Conservation (phyloP, 164 flowering plant species). For the Annona squamosa region DNA sequence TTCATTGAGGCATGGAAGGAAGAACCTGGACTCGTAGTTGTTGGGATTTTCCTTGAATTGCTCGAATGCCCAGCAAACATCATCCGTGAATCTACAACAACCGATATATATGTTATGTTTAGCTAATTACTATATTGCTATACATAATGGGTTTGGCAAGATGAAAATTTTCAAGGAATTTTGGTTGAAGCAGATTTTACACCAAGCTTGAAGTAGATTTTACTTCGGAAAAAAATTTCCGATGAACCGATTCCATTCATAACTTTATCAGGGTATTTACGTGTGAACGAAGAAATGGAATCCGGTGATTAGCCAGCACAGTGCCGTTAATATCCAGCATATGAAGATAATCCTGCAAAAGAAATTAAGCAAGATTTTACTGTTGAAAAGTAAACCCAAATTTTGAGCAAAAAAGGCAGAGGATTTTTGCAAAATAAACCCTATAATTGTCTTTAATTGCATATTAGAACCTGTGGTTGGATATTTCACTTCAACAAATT, state of each 20-base stretch:
- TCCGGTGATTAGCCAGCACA: constrained; percentile 56
- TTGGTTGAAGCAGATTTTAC: background rate
- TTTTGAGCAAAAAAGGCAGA: too few relatives aligned
- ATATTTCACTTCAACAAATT: too few relatives aligned
- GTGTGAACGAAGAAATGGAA: constrained; percentile 45
- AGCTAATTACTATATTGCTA: too few relatives aligned
- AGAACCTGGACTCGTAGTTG: constrained; percentile 26
- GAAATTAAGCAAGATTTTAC: too few relatives aligned
- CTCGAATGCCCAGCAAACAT: constrained; percentile 43
- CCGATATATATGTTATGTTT: background rate
- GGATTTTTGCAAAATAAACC: too few relatives aligned
- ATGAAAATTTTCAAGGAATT: too few relatives aligned
- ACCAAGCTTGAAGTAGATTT: background rate
- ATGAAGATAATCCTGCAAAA: constrained; percentile 37
- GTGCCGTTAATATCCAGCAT: constrained; percentile 49
- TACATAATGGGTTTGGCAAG: too few relatives aligned
- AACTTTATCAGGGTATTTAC: constrained; percentile 15
- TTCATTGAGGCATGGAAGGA: constrained; percentile 37
- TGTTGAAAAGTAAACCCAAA: too few relatives aligned
- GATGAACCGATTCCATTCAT: background rate
- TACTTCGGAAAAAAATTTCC: background rate
- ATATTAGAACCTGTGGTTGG: too few relatives aligned
- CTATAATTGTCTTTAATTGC: too few relatives aligned
- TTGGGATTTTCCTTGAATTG: constrained; percentile 32
- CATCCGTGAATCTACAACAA: constrained; percentile 38